Evolutionary conservation across 1,284 basidiomycete genomes (phyloP), one percentile per base, ranked within the genome.

Genomic region (Schizophyllum commune): DNA sequence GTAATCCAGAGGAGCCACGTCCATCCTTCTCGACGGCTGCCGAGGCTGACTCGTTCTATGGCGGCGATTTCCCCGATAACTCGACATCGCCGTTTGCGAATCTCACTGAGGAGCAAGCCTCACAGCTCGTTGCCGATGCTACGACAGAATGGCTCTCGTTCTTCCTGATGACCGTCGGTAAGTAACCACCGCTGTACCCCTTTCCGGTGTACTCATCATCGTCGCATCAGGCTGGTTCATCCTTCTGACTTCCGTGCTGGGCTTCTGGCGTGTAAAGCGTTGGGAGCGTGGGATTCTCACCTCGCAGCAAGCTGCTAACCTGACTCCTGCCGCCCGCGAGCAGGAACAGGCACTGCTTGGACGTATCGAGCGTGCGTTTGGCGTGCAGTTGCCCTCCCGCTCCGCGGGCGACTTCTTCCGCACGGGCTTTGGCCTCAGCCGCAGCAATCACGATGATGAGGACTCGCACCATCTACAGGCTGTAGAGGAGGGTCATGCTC

Each of bases 251-350:
- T 91, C 89, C 19, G 70, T 96, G 9, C 87, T 97, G 56, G 89
- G 91, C 32, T 97, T 91, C 78, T 96, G 92, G 91, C 85, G 94
- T 56, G 92, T 96, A 61, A 95, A 95, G 73, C 85, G 92, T 54
- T 92, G 89, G 90, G 90, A 92, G 70, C 78, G 82, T 61, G 83
- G 86, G 20, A 88, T 92, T 60, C 77, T 92, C 32, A 78, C 80
- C 7, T 82, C 85, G 1, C 77, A 80, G 61, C 75, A 74, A 57
- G 74, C 75, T 60, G 65, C 69, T 53, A 65, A 68, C 21, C 22
- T 62, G 67, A 56, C 68, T 66, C 59, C 71, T 63, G 60, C 69
- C 65, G 59, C 68, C 62, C 56, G 61, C 53, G 65, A 68, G 59
- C 68, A 62, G 63, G 68, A 62, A 56, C 70, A 61, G 62, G 64